Evolutionary conservation across 2,329 filamentous ascomycete genomes (phyloP).

Genomic region (Hypoxylon rubiginosum): DNA sequence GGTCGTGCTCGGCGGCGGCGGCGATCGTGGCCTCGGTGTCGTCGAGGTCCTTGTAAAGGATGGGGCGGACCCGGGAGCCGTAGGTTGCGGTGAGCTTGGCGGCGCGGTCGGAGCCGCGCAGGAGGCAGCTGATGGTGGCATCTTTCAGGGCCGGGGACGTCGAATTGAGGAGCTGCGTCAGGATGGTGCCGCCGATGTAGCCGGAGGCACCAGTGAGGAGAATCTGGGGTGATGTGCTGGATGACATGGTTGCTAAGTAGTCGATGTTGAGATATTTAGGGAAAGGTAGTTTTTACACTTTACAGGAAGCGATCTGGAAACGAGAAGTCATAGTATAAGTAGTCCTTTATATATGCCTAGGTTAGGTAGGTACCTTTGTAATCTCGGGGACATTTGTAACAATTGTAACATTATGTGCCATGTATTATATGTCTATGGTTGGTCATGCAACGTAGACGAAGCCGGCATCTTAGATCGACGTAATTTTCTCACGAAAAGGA

Average conservation of each 20-base stretch:
- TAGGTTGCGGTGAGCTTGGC: constrained; percentile 37
- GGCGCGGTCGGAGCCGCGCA: constrained; percentile 43
- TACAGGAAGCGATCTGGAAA: neutral
- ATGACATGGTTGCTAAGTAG: constrained; percentile 30
- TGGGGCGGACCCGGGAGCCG: constrained; percentile 40
- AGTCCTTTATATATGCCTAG: neutral
- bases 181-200: constrained; percentile 45
- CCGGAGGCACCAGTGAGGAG: constrained; percentile 47
- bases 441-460: neutral
- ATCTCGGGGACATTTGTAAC: neutral
- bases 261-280: neutral
- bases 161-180: constrained; percentile 40
- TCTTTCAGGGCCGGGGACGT: constrained; percentile 21
- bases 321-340: neutral
- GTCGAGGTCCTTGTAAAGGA: constrained; percentile 44
- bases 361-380: too few relatives aligned
- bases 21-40: constrained; percentile 41
- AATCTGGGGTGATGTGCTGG: constrained; percentile 34
- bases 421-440: neutral
- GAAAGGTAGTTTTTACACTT: neutral
- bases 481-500: neutral
- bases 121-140: constrained; percentile 40
- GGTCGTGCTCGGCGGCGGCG: constrained; percentile 40
- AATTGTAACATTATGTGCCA: neutral
- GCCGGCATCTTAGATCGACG: neutral